Base-by-base conservation (phyloP, 2,329 filamentous ascomycete genomes). In the Exophiala xenobiotica region DNA sequence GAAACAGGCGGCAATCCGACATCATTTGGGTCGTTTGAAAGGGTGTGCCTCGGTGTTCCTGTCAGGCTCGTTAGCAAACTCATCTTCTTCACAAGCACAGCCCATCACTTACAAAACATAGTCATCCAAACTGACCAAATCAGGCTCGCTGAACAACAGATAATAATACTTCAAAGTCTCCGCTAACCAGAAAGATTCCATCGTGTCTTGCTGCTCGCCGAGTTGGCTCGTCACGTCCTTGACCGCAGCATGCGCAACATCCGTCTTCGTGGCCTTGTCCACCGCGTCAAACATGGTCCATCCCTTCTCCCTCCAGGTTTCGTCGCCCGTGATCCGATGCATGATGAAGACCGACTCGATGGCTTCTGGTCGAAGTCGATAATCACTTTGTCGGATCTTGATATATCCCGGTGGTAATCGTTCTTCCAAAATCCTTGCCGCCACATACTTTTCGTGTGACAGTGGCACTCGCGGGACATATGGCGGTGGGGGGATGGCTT, bases 341-440 rank as follows among this genome's bases (percentile, higher is more conserved):
- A 92, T 81, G 64, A 89, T 80, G 67, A 89, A 92, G 3, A 93
- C 80, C 11, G 83, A 87, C 71, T 92, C 88, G 47, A 92, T 89
- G 2, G 87, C 87, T 69, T 92, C 88, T 16, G 87, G 87, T 6
- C 72, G 64, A 65, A 76, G 60, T 24, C 70, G 65, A 57, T 74
- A 76, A 49, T 70, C 64, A 2, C 67, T 63, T 8, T 62, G 62
- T 1, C 59, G 57, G 31, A 76, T 69, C 24, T 65, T 65, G 7
- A 67, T 68, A 56, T 75, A 68, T 4, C 73, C 73, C 11, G 66
- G 61, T 9, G 73, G 72, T 23, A 75, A 63, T 33, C 70, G 70
- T 50, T 74, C 69, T 40, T 70, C 67, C n/a, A 66, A 62, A 48
- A 77, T 71, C 42, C 64, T 67, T 27, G 59, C 58, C 24, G 65